phyloP scores from a whole-genome alignment of 78 protist genomes.

The Protostelium mycophagum region DNA sequence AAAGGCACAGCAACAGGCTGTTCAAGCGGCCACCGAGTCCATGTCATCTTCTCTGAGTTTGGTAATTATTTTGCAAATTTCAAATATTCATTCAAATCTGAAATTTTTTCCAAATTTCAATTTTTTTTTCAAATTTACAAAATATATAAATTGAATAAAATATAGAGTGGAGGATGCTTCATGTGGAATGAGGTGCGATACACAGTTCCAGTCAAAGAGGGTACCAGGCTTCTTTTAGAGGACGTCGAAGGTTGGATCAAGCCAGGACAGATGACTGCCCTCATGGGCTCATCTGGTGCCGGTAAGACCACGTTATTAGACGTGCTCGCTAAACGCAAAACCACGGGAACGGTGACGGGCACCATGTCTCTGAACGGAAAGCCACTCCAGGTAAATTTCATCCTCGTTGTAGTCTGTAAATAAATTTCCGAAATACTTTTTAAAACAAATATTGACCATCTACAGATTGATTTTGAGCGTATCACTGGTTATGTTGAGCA shows the following conservation, averaged over 20 bases:
- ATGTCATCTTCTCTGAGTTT: not conserved
- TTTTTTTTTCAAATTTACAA: too few relatives aligned
- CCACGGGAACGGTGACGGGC: slow-evolving; percentile 65
- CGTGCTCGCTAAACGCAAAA: slow-evolving; percentile 75
- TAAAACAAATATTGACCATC: too few relatives aligned
- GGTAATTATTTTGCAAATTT: not conserved
- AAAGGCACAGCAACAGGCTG: slow-evolving; percentile 10
- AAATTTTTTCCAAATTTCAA: not conserved
- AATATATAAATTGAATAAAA: not conserved
- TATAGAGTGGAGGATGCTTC: slow-evolving; percentile 20
- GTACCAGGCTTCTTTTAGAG: slow-evolving; percentile 9
- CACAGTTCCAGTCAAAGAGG: slow-evolving; percentile 18
- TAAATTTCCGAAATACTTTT: too few relatives aligned
- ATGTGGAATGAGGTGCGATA: slow-evolving; percentile 30
- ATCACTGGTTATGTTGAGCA: slow-evolving; percentile 68
- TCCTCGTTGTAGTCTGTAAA: too few relatives aligned
- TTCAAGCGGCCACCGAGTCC: slow-evolving; percentile 42
- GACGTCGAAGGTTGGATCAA: slow-evolving; percentile 31
- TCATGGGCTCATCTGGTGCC: slow-evolving; percentile 64
- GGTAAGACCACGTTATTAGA: slow-evolving; percentile 78
- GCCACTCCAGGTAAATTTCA: slow-evolving; percentile 22
- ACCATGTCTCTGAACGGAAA: slow-evolving; percentile 63
- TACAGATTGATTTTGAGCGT: slow-evolving; percentile 45
- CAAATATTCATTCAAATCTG: not conserved
- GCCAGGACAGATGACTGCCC: slow-evolving; percentile 62